A percentile compares a stretch with the other conserved stretches of the same genome.
phyloP scores from a whole-genome alignment of 192 early-diverging fungal species.

The Coemansia guatemalensis region DNA sequence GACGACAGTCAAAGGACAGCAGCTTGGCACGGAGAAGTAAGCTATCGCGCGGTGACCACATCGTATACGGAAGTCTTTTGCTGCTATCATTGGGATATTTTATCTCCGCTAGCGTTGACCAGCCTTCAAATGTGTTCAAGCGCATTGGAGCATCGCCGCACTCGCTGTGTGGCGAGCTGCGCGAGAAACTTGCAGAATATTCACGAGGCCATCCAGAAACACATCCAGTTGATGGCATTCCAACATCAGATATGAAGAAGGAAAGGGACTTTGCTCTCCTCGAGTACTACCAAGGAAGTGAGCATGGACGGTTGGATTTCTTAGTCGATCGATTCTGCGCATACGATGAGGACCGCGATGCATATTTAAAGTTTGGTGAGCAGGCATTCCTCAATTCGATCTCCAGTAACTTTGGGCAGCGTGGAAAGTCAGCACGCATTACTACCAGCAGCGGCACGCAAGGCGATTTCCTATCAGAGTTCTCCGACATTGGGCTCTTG shows the following conservation, averaged over 20 bases:
- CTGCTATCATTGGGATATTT: conserved; percentile 21
- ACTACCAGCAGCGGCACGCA: conserved; percentile 9
- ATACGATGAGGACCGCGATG: conserved; percentile 34
- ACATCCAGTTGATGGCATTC: conserved; percentile 22
- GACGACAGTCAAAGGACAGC: conserved; percentile 23
- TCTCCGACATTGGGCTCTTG: conserved; percentile 29
- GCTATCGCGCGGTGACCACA: conserved; percentile 24
- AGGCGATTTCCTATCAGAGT: conserved; percentile 12
- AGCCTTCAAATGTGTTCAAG: conserved; percentile 43
- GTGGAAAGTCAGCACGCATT: conserved; percentile 20
- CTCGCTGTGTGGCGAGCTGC: conserved; percentile 26
- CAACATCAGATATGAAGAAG: conserved; percentile 8
- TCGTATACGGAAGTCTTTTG: conserved; percentile 23
- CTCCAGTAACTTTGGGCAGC: conserved; percentile 38
- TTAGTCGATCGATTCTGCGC: conserved; percentile 46
- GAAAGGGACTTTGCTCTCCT: conserved; percentile 6
- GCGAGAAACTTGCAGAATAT: conserved; percentile 17
- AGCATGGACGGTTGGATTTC: conserved; percentile 45
- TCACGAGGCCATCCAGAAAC: conserved; percentile 10
- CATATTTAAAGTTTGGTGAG: conserved; percentile 47
- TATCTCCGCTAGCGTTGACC: conserved; percentile 9
- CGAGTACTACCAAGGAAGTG: conserved; percentile 31
- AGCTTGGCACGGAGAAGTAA: conserved; percentile 16
- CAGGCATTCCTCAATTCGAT: conserved; percentile 42
- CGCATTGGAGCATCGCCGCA: conserved; percentile 13